These are phyloP conservation scores for Allium sativum DNA, from an alignment of 106 monocot species.

Conservation along the genomic window DNA sequence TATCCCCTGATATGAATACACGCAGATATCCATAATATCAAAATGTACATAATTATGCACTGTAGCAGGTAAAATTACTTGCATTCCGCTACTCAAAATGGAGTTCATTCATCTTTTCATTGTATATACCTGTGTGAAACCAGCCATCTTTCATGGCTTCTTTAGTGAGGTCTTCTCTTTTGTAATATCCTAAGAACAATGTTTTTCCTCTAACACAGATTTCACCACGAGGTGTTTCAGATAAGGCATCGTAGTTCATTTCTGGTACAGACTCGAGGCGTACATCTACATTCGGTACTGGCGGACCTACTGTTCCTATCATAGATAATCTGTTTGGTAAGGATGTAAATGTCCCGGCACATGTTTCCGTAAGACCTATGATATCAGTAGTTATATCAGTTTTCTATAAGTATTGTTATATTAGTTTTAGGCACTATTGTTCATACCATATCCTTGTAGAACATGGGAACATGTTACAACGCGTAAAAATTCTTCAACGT, in stretches of 20 bases:
- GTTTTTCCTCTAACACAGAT: conserved; percentile 77
- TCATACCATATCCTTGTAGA: conserved; percentile 87
- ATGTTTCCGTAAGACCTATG: conserved; percentile 81
- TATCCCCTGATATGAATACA: conserved; percentile 44
- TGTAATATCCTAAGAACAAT: conserved; percentile 85
- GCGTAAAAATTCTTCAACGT: conserved; percentile 74
- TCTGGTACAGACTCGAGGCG: conserved; percentile 89
- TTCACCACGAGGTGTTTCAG: conserved; percentile 57
- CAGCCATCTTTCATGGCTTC: conserved; percentile 88
- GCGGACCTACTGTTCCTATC: conserved; percentile 92
- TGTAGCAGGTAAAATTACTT: too few relatives aligned
- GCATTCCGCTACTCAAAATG: too few relatives aligned
- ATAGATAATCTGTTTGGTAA: conserved; percentile 60
- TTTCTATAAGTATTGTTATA: background rate
- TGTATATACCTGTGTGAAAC: conserved; percentile 82
- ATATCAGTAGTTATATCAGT: background rate
- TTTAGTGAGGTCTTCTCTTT: conserved; percentile 75
- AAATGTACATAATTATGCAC: too few relatives aligned
- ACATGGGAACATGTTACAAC: conserved; percentile 80
- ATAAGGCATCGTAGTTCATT: conserved; percentile 80
- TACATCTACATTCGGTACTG: conserved; percentile 73
- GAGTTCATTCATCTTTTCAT: too few relatives aligned
- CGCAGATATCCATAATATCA: too few relatives aligned
- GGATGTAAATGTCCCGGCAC: conserved; percentile 82
- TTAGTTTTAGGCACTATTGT: too few relatives aligned